A percentile compares a stretch with the other conserved stretches of the same genome.
Evolutionary conservation across 345 rosid species (phyloP).

Genomic region (Erodium maritimum): DNA sequence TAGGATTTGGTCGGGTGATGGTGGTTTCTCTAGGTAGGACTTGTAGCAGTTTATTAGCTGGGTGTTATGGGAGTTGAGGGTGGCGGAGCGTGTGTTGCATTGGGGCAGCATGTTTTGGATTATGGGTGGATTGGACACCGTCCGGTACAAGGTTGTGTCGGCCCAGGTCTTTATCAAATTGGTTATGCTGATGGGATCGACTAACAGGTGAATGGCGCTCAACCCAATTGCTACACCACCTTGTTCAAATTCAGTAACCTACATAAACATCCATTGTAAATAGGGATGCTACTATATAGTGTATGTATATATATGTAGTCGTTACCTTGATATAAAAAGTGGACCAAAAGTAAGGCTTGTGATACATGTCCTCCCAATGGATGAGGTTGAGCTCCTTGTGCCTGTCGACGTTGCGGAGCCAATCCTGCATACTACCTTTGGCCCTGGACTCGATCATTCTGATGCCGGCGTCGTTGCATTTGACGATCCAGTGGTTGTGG

Average conservation of each 20-base stretch:
- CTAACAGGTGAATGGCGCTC: constrained; percentile 59
- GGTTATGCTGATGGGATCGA: constrained; percentile 46
- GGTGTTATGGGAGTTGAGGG: constrained; percentile 14
- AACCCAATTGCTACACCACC: constrained; percentile 69
- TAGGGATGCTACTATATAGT: too few species aligned
- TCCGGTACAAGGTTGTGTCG: constrained; percentile 28
- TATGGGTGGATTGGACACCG: constrained; percentile 31
- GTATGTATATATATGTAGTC: too few species aligned
- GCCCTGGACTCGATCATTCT: constrained; percentile 57
- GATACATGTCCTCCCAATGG: constrained; percentile 62
- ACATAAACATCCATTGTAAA: too few species aligned
- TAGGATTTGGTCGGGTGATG: neutral
- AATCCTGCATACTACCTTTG: constrained; percentile 40
- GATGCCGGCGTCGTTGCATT: constrained; percentile 65
- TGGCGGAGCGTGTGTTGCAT: constrained; percentile 1
- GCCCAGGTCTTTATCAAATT: constrained; percentile 70
- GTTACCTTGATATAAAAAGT: constrained; percentile 62
- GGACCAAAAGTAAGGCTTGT: constrained; percentile 60
- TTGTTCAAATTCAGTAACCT: constrained; percentile 69
- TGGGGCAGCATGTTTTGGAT: constrained; percentile 35
- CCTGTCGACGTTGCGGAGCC: constrained; percentile 37
- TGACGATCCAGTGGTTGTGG: constrained; percentile 39
- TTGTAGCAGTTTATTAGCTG: constrained; percentile 33
- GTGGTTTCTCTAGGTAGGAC: constrained; percentile 10
- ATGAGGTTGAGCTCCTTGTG: constrained; percentile 52